Evolutionary conservation across 2,329 filamentous ascomycete species (phyloP).

Genomic region (Colletotrichum noveboracense): DNA sequence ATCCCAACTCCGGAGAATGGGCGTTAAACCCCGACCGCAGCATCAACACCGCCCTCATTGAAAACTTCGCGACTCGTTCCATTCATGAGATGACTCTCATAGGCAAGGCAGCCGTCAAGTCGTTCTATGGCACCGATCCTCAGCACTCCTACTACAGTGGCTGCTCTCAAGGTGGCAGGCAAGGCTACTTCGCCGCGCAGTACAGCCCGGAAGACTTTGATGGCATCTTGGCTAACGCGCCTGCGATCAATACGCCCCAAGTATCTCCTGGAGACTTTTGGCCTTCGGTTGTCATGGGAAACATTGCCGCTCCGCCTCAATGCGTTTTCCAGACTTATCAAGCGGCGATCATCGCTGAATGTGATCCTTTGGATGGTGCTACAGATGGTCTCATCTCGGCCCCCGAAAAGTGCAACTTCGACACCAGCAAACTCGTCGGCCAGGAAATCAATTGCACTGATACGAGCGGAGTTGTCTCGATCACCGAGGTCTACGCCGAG

Average conservation of each 20-base stretch:
- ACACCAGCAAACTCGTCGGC: not conserved
- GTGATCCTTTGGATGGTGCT: not conserved
- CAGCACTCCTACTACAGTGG: constrained; percentile 60
- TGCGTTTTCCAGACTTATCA: not conserved
- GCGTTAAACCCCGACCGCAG: not conserved
- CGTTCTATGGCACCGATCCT: constrained; percentile 46
- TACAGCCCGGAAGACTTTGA: constrained; percentile 62
- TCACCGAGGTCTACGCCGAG: not conserved
- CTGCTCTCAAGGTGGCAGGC: constrained; percentile 64
- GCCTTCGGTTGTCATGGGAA: constrained; percentile 10
- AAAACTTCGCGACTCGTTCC: constrained; percentile 38
- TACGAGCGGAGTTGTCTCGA: not conserved
- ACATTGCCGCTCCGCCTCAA: not conserved
- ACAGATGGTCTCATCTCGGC: constrained; percentile 1
- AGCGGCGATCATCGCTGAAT: not conserved
- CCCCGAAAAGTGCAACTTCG: not conserved
- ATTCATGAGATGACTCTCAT: constrained; percentile 52
- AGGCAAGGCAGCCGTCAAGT: constrained; percentile 50
- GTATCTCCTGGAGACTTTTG: not conserved
- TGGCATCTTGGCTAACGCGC: constrained; percentile 55
- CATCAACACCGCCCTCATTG: constrained; percentile 31
- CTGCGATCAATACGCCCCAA: constrained; percentile 36
- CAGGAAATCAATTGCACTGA: not conserved
- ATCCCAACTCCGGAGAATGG: constrained; percentile 8
- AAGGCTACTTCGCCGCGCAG: constrained; percentile 60